These are phyloP conservation scores for Cordyceps tenuipes DNA, from an alignment of 2,329 filamentous ascomycete genomes.

Conservation along the genomic window DNA sequence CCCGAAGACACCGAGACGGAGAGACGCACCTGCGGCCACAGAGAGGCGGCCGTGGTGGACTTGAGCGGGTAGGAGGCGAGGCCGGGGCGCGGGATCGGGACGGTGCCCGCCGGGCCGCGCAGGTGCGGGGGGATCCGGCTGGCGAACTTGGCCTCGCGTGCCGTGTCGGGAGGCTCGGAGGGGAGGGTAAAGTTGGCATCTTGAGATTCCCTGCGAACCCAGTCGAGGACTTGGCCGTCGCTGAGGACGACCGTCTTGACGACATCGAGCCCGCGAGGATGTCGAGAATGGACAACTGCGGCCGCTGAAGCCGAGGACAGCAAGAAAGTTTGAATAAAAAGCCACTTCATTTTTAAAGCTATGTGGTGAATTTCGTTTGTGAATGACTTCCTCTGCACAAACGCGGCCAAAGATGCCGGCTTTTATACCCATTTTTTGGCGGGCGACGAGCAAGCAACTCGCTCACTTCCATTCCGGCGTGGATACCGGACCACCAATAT, in stretches of 20 bases:
- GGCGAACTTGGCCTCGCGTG: not conserved
- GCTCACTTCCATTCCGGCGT: not conserved
- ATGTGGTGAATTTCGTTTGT: not conserved
- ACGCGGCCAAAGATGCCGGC: not conserved
- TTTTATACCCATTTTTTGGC: not conserved
- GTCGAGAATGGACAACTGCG: not conserved
- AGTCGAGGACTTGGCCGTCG: conserved; percentile 16
- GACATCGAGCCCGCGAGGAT: conserved; percentile 5
- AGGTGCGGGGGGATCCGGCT: conserved; percentile 1
- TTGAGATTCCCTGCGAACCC: conserved; percentile 15
- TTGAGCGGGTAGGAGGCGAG: conserved; percentile 12
- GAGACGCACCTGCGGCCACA: no score
- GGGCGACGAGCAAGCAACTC: not conserved
- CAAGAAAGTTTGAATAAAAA: not conserved
- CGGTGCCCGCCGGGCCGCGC: conserved; percentile 15
- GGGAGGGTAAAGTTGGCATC: conserved; percentile 2
- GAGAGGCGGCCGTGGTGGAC: not conserved
- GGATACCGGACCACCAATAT: not conserved
- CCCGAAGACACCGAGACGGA: not conserved
- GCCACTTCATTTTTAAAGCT: not conserved
- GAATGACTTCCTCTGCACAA: not conserved
- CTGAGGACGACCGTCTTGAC: conserved; percentile 13
- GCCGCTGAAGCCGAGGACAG: not conserved
- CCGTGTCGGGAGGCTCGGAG: not conserved
- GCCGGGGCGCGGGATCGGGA: conserved; percentile 15